Evolutionary conservation across 306 rosid genomes (phyloP).

Genomic region (Pachyrhizus erosus): DNA sequence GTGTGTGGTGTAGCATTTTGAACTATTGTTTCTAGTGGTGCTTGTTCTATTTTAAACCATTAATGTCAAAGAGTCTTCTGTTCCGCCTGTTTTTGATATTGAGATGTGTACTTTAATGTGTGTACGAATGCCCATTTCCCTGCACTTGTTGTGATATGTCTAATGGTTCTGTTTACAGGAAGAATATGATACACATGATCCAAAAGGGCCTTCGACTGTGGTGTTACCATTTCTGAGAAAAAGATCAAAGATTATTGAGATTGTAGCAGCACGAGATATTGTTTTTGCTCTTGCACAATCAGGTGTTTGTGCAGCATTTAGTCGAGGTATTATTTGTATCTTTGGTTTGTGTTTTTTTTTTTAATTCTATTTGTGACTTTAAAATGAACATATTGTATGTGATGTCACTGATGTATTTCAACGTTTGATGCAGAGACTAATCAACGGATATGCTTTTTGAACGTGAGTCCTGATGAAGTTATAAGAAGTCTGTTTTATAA

Average conservation of each 20-base stretch:
- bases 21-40: neutral
- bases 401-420: slow-evolving; percentile 15
- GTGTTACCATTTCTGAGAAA: slow-evolving; percentile 61
- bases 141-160: neutral
- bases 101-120: slow-evolving; percentile 11
- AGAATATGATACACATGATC: slow-evolving; percentile 72
- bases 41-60: slow-evolving; percentile 19
- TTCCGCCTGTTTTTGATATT: slow-evolving; percentile 24
- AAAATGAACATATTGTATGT: slow-evolving; percentile 32
- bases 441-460: slow-evolving; percentile 93
- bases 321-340: slow-evolving; percentile 54
- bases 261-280: slow-evolving; percentile 67
- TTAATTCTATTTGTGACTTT: neutral
- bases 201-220: slow-evolving; percentile 62
- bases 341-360: neutral
- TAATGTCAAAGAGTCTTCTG: neutral
- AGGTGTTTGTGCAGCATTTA: slow-evolving; percentile 74
- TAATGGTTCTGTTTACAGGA: slow-evolving; percentile 52
- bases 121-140: neutral
- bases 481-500: slow-evolving; percentile 96
- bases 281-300: slow-evolving; percentile 74
- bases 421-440: slow-evolving; percentile 78
- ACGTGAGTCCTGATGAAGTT: slow-evolving; percentile 98
- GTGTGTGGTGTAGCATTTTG: slow-evolving; percentile 17
- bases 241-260: slow-evolving; percentile 68